Base-by-base conservation (phyloP, 2,329 filamentous ascomycete species). In the Sporothrix schenckii region DNA sequence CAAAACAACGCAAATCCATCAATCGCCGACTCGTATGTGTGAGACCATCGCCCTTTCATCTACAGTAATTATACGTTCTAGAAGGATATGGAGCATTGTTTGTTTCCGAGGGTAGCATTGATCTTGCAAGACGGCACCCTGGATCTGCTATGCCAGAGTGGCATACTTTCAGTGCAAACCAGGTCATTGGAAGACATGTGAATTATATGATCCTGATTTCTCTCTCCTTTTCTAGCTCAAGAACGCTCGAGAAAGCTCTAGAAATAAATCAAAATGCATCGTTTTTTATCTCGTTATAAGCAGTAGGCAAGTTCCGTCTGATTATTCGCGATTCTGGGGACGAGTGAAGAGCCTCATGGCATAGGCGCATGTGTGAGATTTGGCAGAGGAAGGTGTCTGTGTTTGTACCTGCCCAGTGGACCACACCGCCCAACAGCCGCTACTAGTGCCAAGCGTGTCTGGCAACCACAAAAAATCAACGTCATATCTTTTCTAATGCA, bases 351-450 rank as follows among this genome's bases (percentile, higher is more conserved):
- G 58, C 58, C 39, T 61, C 16, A 47, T 44, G 41, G n/a, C 24
- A 27, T 58, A 27, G 58, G 34, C 19, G 19, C 19, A 21, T 24
- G 2, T 41, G 34, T 60, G 34, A 41, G 19, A 60, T 11, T 21
- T 11, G 39, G 39, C n/a, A 7, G 11, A 50, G 49, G 19, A 21
- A 21, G 19, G 49, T 19, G 49, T n/a, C n/a, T n/a, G n/a, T n/a
- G n/a, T n/a, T n/a, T 4, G 34, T 47, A 19, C 58, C 39, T 63
- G 58, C 58, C 58, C 39, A 10, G 58, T 63, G 58, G 58, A 47
- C 7, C 39, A 63, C 39, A 63, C 58, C 34, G 21, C 39, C 58
- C 39, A 63, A 24, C 58, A 61, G 34, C 56, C 50, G 4, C 34
- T 19, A 61, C 34, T 61, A 61, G 56, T 34, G 39, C 41, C 58